A percentile compares a stretch with the other conserved stretches of the same genome.
phyloP scores from a whole-genome alignment of 176 grass and related monocot species.

The Oryza rufipogon region DNA sequence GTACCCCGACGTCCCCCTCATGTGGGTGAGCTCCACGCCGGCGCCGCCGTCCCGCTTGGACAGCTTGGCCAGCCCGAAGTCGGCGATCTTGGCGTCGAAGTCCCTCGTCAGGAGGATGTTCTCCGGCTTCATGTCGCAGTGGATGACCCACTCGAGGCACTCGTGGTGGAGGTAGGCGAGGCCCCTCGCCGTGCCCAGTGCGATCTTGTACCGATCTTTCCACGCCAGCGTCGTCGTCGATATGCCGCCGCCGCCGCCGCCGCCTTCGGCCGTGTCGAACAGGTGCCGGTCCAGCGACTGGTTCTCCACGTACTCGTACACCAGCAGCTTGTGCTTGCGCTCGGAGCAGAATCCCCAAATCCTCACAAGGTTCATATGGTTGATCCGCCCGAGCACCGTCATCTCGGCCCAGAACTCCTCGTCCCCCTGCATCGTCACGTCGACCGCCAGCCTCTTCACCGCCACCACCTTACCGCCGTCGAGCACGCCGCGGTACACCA shows the following conservation, averaged over 20 bases:
- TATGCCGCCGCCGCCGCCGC: background rate
- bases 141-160: constrained; percentile 80
- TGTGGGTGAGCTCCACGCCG: constrained; percentile 34
- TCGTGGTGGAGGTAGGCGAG: constrained; percentile 80
- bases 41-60: constrained; percentile 37
- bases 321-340: constrained; percentile 50
- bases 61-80: constrained; percentile 70
- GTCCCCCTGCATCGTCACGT: constrained; percentile 37
- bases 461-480: constrained; percentile 55
- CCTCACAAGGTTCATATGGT: constrained; percentile 71
- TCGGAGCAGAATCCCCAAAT: constrained; percentile 63
- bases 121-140: constrained; percentile 82
- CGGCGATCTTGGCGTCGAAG: constrained; percentile 73
- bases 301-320: constrained; percentile 66
- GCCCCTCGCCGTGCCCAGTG: constrained; percentile 58
- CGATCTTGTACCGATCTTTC: constrained; percentile 60
- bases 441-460: constrained; percentile 44
- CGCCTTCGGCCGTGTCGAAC: constrained; percentile 7
- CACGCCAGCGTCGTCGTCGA: constrained; percentile 29
- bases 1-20: constrained; percentile 67
- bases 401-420: constrained; percentile 72
- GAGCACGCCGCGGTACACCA: constrained; percentile 53
- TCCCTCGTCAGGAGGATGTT: constrained; percentile 66
- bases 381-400: constrained; percentile 58
- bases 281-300: constrained; percentile 61